phyloP scores from a whole-genome alignment of 345 rosid genomes.

The Lepidium didymum region DNA sequence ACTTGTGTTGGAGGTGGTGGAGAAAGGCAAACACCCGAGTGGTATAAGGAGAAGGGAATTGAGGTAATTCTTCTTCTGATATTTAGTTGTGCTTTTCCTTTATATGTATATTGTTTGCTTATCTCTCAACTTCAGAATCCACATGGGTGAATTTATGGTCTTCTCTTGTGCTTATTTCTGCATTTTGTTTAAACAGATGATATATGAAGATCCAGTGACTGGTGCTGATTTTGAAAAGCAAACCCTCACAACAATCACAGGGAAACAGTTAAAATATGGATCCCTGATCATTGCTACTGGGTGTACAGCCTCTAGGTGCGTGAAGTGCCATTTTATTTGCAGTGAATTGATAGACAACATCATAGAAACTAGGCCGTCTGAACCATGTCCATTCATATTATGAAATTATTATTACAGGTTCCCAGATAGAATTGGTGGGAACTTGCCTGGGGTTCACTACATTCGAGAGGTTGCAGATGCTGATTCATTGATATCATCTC shows the following conservation, averaged over 20 bases:
- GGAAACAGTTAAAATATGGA: conserved; percentile 86
- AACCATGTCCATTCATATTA: not conserved
- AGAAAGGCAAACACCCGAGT: conserved; percentile 87
- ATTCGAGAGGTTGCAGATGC: conserved; percentile 94
- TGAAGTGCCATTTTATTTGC: not conserved
- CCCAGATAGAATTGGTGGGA: conserved; percentile 91
- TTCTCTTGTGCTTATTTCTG: not conserved
- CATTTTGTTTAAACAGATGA: conserved; percentile 37
- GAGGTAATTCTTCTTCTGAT: conserved; percentile 45
- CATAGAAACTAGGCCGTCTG: not conserved
- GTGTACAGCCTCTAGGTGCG: conserved; percentile 83
- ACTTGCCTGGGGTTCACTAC: conserved; percentile 85
- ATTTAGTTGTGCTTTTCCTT: not conserved
- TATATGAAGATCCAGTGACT: conserved; percentile 80
- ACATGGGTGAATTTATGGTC: not conserved
- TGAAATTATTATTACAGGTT: conserved; percentile 37
- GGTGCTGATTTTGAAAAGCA: conserved; percentile 72
- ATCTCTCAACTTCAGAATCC: not conserved
- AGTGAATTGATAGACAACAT: not conserved
- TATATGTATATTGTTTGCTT: not conserved
- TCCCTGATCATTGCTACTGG: conserved; percentile 87
- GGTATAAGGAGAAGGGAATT: conserved; percentile 96
- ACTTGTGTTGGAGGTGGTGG: conserved; percentile 98
- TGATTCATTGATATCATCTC: conserved; percentile 65
- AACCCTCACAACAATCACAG: conserved; percentile 67